Evolutionary conservation across 2,329 filamentous ascomycete species (phyloP), one percentile per base, ranked within the genome.

Genomic region (Colletotrichum tofieldiae): DNA sequence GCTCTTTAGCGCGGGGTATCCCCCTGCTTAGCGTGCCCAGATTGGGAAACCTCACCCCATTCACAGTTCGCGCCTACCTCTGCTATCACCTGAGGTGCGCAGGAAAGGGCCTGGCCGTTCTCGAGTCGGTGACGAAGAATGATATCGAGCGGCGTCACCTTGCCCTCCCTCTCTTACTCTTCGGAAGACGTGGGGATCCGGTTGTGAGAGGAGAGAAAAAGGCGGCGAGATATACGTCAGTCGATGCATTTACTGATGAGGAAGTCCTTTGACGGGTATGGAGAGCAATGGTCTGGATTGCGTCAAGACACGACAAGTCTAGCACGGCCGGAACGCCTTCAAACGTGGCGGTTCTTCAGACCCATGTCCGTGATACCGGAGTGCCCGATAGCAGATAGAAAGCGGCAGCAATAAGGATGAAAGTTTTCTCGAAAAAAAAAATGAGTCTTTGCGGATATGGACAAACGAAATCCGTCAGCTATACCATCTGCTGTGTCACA

Each of bases 11-110:
- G 65, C 70, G 65, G 70, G 70, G 70, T 55, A 69, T 16, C 45
- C 54, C 69, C 69, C 59, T 61, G 65, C 29, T 32, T 69, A 60
- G 59, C 45, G 70, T 45, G 23, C n/a, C 45, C 65, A 26, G 39
- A 71, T 60, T 60, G 45, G 52, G 69, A 72, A 63, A 59, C 39
- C 65, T 72, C 70, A 69, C 70, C 65, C 59, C 69, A 72, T 69
- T 69, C 65, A 60, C 65, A 69, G 65, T 72, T 72, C 65, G 59
- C 23, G 29, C 43, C 29, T 60, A 45, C 65, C 69, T 26, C 54
- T 54, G 69, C 59, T 52, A 72, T 69, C 65, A 47, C 58, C 69
- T 64, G 45, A 72, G 65, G 65, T 41, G 29, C 41, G 52, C 59
- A 39, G 58, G 37, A 54, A n/a, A 54, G n/a, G 55, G 29, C 47